These are phyloP conservation scores for Fusarium sp. DNA, from an alignment of 2,329 filamentous ascomycete species.

Conservation along the genomic window DNA sequence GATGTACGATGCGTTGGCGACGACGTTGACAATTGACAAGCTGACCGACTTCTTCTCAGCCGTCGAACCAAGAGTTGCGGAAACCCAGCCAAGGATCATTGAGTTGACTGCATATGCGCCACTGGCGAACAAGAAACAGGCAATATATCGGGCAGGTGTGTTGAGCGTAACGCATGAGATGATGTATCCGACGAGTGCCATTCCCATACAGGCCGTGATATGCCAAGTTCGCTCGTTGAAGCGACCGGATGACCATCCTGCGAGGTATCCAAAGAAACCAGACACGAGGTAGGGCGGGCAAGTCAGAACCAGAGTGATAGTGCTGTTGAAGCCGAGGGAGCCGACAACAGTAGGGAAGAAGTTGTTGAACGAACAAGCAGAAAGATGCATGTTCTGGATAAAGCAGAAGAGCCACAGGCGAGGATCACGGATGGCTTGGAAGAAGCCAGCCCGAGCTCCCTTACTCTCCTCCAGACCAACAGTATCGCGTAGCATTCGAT, in stretches of 20 bases:
- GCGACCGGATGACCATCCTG: constrained; percentile 57
- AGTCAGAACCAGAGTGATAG: constrained; percentile 59
- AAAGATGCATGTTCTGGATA: constrained; percentile 54
- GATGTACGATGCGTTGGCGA: constrained; percentile 58
- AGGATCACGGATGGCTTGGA: constrained; percentile 49
- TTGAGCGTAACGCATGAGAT: constrained; percentile 49
- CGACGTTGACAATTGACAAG: constrained; percentile 57
- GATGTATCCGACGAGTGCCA: constrained; percentile 56
- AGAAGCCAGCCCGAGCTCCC: constrained; percentile 50
- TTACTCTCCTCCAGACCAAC: constrained; percentile 51
- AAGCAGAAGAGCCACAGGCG: constrained; percentile 51
- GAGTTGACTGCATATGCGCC: constrained; percentile 56
- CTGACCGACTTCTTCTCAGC: constrained; percentile 59
- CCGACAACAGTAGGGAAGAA: constrained; percentile 50
- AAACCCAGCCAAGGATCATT: constrained; percentile 58
- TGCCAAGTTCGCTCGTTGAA: constrained; percentile 56
- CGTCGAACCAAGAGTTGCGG: constrained; percentile 55
- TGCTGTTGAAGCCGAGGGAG: constrained; percentile 51
- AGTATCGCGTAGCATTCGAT: constrained; percentile 52
- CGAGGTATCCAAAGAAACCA: constrained; percentile 55
- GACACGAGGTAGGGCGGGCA: constrained; percentile 60
- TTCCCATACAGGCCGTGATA: constrained; percentile 51
- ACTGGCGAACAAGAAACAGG: constrained; percentile 53
- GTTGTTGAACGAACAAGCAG: constrained; percentile 50
- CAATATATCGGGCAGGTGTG: constrained; percentile 48